Conservation (phyloP, 164 flowering plant genomes). For the Tetracentron sinense region DNA sequence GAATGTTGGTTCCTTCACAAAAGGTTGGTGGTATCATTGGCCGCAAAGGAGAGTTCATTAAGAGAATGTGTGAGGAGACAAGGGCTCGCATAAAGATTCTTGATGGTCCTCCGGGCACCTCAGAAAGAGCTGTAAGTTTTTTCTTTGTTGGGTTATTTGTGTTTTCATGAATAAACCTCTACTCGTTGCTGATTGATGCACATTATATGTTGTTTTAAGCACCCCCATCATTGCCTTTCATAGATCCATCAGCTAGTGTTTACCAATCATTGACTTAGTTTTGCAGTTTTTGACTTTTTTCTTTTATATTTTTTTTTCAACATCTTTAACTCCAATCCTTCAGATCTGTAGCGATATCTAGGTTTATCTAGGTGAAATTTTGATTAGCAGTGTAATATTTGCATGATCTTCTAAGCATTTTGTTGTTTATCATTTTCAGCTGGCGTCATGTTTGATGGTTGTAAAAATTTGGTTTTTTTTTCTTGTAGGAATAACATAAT, state of each 20-base stretch:
- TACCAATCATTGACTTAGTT: not conserved
- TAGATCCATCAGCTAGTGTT: not conserved
- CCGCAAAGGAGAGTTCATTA: conserved; percentile 91
- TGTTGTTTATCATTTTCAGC: not conserved
- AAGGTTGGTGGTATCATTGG: conserved; percentile 97
- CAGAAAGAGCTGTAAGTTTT: conserved; percentile 97
- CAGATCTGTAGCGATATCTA: too few relatives aligned
- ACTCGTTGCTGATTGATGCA: not conserved
- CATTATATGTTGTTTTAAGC: not conserved
- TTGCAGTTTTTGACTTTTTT: too few relatives aligned
- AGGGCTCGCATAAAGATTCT: conserved; percentile 91
- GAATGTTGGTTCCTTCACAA: conserved; percentile 88
- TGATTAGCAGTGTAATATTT: not conserved
- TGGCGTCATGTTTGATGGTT: not conserved
- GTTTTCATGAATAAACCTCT: too few relatives aligned
- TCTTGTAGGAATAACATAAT: too few relatives aligned
- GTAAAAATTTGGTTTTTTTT: not conserved
- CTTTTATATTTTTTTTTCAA: too few relatives aligned
- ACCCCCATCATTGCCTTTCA: not conserved
- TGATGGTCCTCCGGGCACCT: conserved; percentile 89
- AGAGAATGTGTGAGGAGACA: conserved; percentile 87
- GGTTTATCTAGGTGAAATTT: not conserved
- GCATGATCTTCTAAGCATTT: not conserved
- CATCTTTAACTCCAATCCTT: too few relatives aligned
- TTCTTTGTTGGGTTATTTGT: too few relatives aligned